Evolutionary conservation across 257 asterid species (phyloP).

Genomic region (Voacanga thouarsii): DNA sequence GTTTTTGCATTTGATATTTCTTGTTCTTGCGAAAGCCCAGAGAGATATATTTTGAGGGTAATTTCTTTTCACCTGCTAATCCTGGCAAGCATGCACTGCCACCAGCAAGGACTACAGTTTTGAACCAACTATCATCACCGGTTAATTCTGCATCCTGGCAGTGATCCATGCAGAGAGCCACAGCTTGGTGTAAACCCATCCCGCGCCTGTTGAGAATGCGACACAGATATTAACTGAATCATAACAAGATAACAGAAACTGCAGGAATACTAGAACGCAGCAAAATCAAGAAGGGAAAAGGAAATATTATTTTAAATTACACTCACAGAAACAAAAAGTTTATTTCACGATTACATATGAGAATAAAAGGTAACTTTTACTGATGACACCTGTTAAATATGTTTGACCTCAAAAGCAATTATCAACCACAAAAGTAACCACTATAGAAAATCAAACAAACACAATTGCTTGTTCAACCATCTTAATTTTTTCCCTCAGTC

Average conservation of each 20-base stretch:
- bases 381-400: too few species aligned
- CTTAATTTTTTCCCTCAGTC: not conserved
- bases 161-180: slow-evolving; percentile 90
- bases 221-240: slow-evolving; percentile 11
- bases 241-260: slow-evolving; percentile 1
- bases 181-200: slow-evolving; percentile 83
- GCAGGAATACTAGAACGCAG: not conserved
- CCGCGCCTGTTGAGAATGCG: slow-evolving; percentile 54
- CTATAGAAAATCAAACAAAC: not conserved
- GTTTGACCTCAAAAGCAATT: not conserved
- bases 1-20: not conserved
- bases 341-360: not conserved
- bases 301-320: not conserved
- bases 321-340: not conserved
- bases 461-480: not conserved
- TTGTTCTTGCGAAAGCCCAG: not conserved
- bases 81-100: slow-evolving; percentile 97
- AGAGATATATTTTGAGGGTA: not conserved
- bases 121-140: slow-evolving; percentile 72
- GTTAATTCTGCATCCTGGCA: slow-evolving; percentile 80
- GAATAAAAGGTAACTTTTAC: not conserved
- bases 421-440: not conserved
- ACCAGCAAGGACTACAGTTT: slow-evolving; percentile 79
- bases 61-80: slow-evolving; percentile 64
- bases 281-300: not conserved